Percentiles rank a stretch among this genome's conserved stretches.
Conservation (phyloP, 2,329 filamentous ascomycete species). For the Tolypocladium inflatum region DNA sequence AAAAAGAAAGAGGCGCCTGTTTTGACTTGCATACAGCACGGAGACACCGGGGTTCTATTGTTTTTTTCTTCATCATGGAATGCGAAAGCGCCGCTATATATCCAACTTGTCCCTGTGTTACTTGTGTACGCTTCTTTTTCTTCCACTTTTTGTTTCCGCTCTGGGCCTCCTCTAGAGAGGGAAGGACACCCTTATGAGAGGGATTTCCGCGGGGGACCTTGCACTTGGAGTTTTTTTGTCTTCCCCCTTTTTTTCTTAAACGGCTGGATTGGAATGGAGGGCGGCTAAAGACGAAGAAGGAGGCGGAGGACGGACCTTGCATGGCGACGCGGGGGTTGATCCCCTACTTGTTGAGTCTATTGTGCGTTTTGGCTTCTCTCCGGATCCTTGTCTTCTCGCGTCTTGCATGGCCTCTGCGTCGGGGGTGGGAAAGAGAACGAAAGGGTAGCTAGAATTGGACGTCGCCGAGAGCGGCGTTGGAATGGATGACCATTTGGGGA, state of each 20-base stretch:
- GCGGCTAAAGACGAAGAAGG: not conserved
- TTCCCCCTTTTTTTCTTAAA: not conserved
- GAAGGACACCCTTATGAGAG: not conserved
- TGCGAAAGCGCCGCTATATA: not conserved
- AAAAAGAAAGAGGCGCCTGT: not conserved
- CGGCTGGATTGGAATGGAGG: not conserved
- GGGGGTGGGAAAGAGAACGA: not conserved
- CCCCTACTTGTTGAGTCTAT: not conserved
- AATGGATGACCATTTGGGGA: not conserved
- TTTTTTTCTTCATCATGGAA: not conserved
- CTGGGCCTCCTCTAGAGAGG: not conserved
- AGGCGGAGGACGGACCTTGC: not conserved
- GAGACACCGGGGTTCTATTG: not conserved
- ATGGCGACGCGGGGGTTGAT: not conserved
- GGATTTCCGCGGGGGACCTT: not conserved
- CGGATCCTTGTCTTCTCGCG: not conserved
- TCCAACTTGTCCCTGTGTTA: not conserved
- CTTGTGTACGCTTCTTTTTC: not conserved
- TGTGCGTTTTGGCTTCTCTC: not conserved
- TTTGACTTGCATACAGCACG: not conserved
- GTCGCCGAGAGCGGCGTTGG: not conserved
- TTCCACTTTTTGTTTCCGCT: not conserved
- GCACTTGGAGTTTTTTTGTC: not conserved
- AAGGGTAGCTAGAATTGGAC: not conserved
- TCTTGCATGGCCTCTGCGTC: not conserved